Evolutionary conservation across 2,329 filamentous ascomycete genomes (phyloP), one percentile per base, ranked within the genome.

Genomic region (Elsinoe batatas): DNA sequence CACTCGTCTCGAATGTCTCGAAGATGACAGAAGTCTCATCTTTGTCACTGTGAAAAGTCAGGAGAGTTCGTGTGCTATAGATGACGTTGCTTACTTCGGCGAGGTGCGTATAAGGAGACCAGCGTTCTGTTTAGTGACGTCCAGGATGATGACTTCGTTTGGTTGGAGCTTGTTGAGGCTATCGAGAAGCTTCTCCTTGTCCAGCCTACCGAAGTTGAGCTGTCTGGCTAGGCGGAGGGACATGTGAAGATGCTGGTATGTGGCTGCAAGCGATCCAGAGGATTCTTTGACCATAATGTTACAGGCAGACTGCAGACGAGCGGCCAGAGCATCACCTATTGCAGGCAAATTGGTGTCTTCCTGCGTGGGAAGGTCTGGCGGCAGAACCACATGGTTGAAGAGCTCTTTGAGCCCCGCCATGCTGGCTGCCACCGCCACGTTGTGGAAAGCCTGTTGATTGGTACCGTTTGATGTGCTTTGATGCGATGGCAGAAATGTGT

Each of bases 1-100:
- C 71, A 0, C 81, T 82, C 0, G 77, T 72, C 63, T 87, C 82
- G 56, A 85, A 85, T 0, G 73, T 72, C 64, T 87, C 83, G 46
- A 84, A 78, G 56, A 80, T 15, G 61, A 76, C 59, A 61, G 59
- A 17, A 43, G 26, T 1, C 1, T 68, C 26, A 17, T 61, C 43
- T 1, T 54, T 15, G 6, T 54, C 35, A 54, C 62, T 65, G 17
- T 11, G 17, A 54, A 5, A 10, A 13, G 15, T 54, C 10, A 32
- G n/a, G 4, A 35, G 13, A 17, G 6, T 36, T 20, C 47, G 10
- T 18, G 6, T 8, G 8, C 15, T 17, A 17, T n/a, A 4, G 17
- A 42, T 22, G 15, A 18, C 11, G 11, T n/a, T 6, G 8, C 30
- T 33, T 32, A 43, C 36, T 26, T 42, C 15, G 17, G 10, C 7